Evolutionary conservation across 2,329 filamentous ascomycete species (phyloP).

Genomic region (Ophiostoma angusticollis): DNA sequence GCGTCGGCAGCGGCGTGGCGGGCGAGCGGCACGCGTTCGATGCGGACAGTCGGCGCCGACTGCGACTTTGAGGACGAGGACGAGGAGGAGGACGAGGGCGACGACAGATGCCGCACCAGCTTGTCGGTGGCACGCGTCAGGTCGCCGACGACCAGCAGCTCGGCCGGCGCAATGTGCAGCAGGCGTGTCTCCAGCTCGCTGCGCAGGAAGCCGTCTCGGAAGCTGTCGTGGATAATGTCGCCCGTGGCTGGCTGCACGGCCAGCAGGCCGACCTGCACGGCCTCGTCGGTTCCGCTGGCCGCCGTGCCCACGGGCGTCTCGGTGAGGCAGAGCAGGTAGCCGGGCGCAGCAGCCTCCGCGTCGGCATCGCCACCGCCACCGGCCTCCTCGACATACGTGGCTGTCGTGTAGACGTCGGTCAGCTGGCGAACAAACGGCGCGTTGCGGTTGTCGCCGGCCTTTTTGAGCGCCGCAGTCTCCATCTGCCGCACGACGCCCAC

Average conservation of each 20-base stretch:
- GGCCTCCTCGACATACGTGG: conserved; percentile 89
- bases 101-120: conserved; percentile 79
- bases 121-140: conserved; percentile 88
- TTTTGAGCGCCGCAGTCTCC: conserved; percentile 91
- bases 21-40: conserved; percentile 63
- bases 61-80: too few species aligned
- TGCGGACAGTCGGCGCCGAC: too few species aligned
- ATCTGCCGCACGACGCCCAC: conserved; percentile 90
- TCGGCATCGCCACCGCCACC: conserved; percentile 36
- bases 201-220: conserved; percentile 95
- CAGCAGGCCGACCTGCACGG: conserved; percentile 79
- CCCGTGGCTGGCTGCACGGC: conserved; percentile 93
- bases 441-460: conserved; percentile 87
- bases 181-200: conserved; percentile 92
- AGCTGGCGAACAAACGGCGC: conserved; percentile 84
- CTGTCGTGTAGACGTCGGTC: conserved; percentile 95
- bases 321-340: conserved; percentile 88
- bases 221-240: conserved; percentile 89
- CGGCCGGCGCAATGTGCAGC: conserved; percentile 88
- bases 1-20: conserved; percentile 77
- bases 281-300: conserved; percentile 68
- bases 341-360: conserved; percentile 36
- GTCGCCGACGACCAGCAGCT: conserved; percentile 85
- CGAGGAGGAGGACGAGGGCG: too few species aligned
- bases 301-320: conserved; percentile 58